These are phyloP conservation scores for Taphrina betulina DNA, from an alignment of 1,139 yeast genomes.

Conservation along the genomic window DNA sequence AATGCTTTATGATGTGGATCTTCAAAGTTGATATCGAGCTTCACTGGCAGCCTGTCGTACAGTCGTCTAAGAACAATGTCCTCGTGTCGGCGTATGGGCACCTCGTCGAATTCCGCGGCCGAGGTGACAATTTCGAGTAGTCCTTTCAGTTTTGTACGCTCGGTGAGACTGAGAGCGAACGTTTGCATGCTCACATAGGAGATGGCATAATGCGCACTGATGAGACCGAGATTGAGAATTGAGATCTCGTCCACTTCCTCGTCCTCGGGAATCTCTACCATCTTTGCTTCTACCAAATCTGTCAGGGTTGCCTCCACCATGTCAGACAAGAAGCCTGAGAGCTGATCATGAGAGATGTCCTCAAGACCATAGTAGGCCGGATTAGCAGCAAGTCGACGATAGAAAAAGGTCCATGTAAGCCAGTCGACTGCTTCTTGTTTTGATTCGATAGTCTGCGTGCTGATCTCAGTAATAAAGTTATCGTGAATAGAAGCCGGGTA, in stretches of 20 bases:
- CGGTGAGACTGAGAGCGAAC: conserved; percentile 54
- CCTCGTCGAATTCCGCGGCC: conserved; percentile 65
- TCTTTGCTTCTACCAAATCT: conserved; percentile 60
- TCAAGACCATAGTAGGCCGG: conserved; percentile 84
- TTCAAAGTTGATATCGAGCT: conserved; percentile 45
- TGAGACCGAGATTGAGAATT: conserved; percentile 69
- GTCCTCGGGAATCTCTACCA: conserved; percentile 60
- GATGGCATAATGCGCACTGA: conserved; percentile 70
- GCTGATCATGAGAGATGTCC: conserved; percentile 62
- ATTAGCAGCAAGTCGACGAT: conserved; percentile 72
- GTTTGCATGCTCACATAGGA: conserved; percentile 66
- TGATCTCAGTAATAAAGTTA: conserved; percentile 67
- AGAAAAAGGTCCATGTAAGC: conserved; percentile 81
- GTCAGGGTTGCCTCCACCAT: conserved; percentile 70
- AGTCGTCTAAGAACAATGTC: conserved; percentile 52
- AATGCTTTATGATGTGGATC: conserved; percentile 69
- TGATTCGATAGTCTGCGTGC: conserved; percentile 60
- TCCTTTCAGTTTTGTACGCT: conserved; percentile 59
- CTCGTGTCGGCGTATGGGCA: conserved; percentile 66
- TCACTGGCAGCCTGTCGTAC: conserved; percentile 63
- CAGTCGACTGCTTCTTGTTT: conserved; percentile 90
- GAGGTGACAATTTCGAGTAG: conserved; percentile 65
- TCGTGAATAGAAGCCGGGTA: conserved; percentile 62
- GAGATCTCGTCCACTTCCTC: conserved; percentile 51
- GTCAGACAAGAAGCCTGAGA: conserved; percentile 80